phyloP scores from a whole-genome alignment of 116 monocot species.

The Trichopus zeylanicus region DNA sequence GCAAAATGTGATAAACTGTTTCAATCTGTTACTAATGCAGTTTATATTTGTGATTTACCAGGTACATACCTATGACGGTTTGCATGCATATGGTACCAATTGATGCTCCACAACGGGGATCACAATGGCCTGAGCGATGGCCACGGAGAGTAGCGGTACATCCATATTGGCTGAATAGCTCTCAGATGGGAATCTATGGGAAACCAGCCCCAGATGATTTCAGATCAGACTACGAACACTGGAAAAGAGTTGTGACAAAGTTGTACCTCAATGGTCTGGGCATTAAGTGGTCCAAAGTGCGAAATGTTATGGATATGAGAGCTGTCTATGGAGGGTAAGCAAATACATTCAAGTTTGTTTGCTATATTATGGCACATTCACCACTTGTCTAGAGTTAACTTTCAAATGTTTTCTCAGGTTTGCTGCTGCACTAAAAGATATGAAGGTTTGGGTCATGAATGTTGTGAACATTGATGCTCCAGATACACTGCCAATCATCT shows the following conservation, averaged over 20 bases:
- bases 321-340: conserved; percentile 91
- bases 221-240: conserved; percentile 56
- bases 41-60: too few relatives aligned
- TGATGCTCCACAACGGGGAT: conserved; percentile 34
- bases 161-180: conserved; percentile 78
- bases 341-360: too few relatives aligned
- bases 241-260: conserved; percentile 53
- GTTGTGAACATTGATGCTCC: conserved; percentile 83
- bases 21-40: too few relatives aligned
- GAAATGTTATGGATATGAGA: conserved; percentile 99
- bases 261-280: conserved; percentile 70
- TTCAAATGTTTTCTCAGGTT: conserved; percentile 35
- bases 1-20: too few relatives aligned
- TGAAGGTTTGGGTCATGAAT: conserved; percentile 94
- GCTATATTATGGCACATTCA: background rate
- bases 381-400: background rate
- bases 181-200: conserved; percentile 54
- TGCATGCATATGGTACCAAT: conserved; percentile 79
- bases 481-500: conserved; percentile 90
- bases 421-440: conserved; percentile 87
- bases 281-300: conserved; percentile 71
- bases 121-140: conserved; percentile 75
- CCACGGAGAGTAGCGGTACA: conserved; percentile 42
- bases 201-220: conserved; percentile 65
- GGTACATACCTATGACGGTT: conserved; percentile 69